A percentile compares a stretch with the other conserved stretches of the same genome.
Conservation (phyloP, 257 asterid genomes). For the Solanum pennellii region DNA sequence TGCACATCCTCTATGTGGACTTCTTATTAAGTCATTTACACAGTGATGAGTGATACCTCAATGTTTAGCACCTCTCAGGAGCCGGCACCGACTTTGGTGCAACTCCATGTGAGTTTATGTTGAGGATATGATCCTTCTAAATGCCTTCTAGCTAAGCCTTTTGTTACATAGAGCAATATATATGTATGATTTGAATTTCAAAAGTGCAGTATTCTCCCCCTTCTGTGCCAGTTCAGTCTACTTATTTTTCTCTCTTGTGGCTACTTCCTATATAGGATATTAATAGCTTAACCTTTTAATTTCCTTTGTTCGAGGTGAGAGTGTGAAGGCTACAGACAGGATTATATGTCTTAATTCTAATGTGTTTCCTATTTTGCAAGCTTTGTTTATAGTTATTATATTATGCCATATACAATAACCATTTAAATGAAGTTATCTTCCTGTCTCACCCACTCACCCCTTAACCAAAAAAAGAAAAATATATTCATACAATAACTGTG, state of each 20-base stretch:
- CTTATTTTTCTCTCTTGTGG: background rate
- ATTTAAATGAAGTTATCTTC: background rate
- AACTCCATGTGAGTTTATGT: background rate
- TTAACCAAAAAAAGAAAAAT: background rate
- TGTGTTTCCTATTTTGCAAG: background rate
- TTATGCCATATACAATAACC: background rate
- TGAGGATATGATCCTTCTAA: background rate
- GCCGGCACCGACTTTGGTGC: background rate
- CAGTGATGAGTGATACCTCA: background rate
- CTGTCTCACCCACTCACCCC: background rate
- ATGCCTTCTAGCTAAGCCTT: background rate
- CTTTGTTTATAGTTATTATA: background rate
- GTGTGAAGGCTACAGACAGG: background rate
- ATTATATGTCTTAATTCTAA: background rate
- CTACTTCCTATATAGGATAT: background rate
- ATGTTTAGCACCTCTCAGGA: background rate
- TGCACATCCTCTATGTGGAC: background rate
- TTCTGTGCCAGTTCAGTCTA: background rate
- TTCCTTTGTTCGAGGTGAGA: background rate
- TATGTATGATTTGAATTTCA: background rate
- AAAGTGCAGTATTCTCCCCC: background rate
- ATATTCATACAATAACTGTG: background rate
- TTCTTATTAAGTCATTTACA: background rate
- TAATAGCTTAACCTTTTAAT: background rate
- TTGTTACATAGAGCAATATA: background rate